Evolutionary conservation across 2,329 filamentous ascomycete genomes (phyloP).

Genomic region (Ophiostoma triangulosporum): DNA sequence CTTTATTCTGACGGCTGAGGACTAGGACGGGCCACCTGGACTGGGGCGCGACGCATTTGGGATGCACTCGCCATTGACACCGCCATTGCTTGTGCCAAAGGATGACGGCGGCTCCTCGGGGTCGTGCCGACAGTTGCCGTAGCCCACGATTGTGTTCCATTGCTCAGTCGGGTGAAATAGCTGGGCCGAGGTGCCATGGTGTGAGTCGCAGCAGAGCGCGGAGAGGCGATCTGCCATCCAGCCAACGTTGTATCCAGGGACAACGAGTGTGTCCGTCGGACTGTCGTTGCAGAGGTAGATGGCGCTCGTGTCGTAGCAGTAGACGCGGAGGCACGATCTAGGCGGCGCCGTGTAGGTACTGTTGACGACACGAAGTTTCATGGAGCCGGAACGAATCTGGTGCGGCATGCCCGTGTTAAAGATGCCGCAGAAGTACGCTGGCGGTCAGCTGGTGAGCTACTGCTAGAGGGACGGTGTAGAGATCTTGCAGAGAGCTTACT

Average conservation of each 20-base stretch:
- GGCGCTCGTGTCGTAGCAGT: slow-evolving; percentile 13
- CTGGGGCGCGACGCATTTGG: slow-evolving; percentile 2
- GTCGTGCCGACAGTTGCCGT: slow-evolving; percentile 14
- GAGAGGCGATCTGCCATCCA: slow-evolving; percentile 11
- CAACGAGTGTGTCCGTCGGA: neutral
- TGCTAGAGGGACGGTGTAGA: neutral
- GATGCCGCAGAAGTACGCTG: slow-evolving; percentile 13
- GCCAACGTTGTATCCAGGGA: slow-evolving; percentile 8
- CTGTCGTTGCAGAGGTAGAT: slow-evolving; percentile 13
- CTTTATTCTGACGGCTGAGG: neutral
- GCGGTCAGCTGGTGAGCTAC: neutral
- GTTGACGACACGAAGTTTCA: slow-evolving; percentile 5
- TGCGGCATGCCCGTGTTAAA: slow-evolving; percentile 10
- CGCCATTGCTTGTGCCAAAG: slow-evolving; percentile 10
- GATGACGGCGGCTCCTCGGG: slow-evolving; percentile 6
- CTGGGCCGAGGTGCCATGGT: slow-evolving; percentile 11
- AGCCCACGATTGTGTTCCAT: slow-evolving; percentile 13
- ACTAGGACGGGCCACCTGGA: neutral
- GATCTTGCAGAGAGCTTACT: slow-evolving; percentile 7
- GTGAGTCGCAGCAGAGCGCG: slow-evolving; percentile 12
- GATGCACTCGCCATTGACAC: slow-evolving; percentile 12
- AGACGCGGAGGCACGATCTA: slow-evolving; percentile 10
- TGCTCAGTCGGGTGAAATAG: slow-evolving; percentile 11
- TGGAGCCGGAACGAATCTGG: slow-evolving; percentile 3
- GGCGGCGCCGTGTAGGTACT: neutral